Base-by-base conservation (phyloP, 139 green algal species). In the Medakamo hakoo region DNA sequence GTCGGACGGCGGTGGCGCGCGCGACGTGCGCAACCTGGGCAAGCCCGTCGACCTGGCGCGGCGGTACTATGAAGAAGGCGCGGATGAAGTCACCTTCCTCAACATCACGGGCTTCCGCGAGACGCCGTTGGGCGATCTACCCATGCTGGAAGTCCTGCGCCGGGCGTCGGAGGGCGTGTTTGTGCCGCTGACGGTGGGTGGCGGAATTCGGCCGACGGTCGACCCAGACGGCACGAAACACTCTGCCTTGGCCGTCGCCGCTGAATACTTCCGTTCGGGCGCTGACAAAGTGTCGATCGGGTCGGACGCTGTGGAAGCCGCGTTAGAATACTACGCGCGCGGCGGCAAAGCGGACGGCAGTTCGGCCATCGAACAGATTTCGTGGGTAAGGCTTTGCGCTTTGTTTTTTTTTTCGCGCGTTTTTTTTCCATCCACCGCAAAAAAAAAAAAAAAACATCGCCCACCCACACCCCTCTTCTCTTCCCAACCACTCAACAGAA, bases 271-370 rank as follows among this genome's bases (percentile, higher is more conserved):
- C 79, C 75, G 90, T 48, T 89, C 84, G 25, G 91, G 91, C 2
- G 91, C 91, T 0, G 91, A 97, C 78, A 96, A 97, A 62, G 81
- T 98, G 56, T 95, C 85, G n/a, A 98, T 98, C 23, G 92, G 92
- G 31, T 84, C 80, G 48, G 92, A 98, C 68, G 89, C 88, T 0
- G 87, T 95, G 30, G 65, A 79, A 22, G 83, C 81, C 20, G 87
- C 78, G 29, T 63, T 86, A 71, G 79, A 77, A 19, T 88, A 80
- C 62, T 74, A 80, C 52, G 64, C 71, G 9, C 31, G 58, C 22
- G 79, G 69, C 27, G 70, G 63, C 55, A 56, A 65, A 24, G 80
- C 73, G 26, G 71, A 74, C 27, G 89, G 88, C 30, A 71, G 67
- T 19, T 91, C 75, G 9, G 79, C 76, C 57, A 96, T 99, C 26